A percentile compares a stretch with the other conserved stretches of the same genome.
These are phyloP conservation scores for Rusavskia elegans DNA, from an alignment of 495 filamentous ascomycete species.

Conservation along the genomic window DNA sequence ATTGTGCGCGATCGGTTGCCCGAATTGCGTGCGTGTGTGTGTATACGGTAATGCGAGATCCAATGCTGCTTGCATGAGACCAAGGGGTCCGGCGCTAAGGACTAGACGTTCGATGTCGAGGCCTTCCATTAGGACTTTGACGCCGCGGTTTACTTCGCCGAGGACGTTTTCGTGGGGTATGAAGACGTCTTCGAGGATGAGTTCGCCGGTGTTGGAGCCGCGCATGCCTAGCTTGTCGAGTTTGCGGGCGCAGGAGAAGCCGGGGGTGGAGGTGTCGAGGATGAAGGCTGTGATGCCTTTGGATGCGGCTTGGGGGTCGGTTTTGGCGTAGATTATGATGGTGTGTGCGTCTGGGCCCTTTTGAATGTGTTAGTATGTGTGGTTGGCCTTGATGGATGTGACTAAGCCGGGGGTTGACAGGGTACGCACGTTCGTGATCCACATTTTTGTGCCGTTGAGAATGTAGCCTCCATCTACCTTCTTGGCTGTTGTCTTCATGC, in stretches of 20 bases:
- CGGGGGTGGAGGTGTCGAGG: constrained; percentile 53
- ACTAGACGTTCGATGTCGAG: constrained; percentile 89
- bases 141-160: constrained; percentile 64
- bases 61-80: constrained; percentile 86
- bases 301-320: constrained; percentile 58
- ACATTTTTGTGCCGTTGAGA: constrained; percentile 94
- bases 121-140: constrained; percentile 89
- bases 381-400: too few relatives aligned
- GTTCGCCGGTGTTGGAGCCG: constrained; percentile 88
- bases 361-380: not conserved
- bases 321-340: constrained; percentile 92
- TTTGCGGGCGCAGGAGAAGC: constrained; percentile 80
- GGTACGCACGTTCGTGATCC: constrained; percentile 76
- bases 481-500: constrained; percentile 78
- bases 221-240: constrained; percentile 98
- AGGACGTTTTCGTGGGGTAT: constrained; percentile 72
- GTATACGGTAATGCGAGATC: constrained; percentile 82
- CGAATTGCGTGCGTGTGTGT: constrained; percentile 81
- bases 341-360: constrained; percentile 81
- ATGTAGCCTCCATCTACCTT: constrained; percentile 71
- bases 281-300: constrained; percentile 95
- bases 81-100: constrained; percentile 76
- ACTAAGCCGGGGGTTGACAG: not conserved
- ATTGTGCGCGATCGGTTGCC: constrained; percentile 73
- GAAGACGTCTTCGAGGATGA: constrained; percentile 85